These are phyloP conservation scores for Cyclospora cayetanensis DNA, from an alignment of 169 alveolate genomes.

Conservation along the genomic window DNA sequence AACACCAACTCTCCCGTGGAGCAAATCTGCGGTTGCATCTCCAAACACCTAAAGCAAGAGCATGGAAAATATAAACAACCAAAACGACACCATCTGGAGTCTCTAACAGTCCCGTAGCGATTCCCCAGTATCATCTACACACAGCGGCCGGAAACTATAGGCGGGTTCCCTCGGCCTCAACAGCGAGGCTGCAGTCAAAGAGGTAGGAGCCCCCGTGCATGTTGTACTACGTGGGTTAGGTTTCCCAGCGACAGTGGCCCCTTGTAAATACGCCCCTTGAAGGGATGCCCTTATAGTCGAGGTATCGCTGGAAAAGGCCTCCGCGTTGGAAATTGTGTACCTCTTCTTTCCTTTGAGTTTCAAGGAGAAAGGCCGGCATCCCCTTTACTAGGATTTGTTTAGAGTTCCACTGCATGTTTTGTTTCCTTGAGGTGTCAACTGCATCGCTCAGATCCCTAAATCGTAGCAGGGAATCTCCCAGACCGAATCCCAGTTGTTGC, in stretches of 20 bases:
- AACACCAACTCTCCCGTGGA: not conserved
- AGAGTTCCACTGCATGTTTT: too few relatives aligned
- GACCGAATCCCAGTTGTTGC: too few relatives aligned
- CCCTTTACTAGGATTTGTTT: not conserved
- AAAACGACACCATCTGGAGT: not conserved
- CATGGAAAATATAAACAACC: too few relatives aligned
- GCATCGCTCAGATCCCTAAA: too few relatives aligned
- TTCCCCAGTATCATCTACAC: not conserved
- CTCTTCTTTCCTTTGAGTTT: not conserved
- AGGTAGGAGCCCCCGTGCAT: not conserved
- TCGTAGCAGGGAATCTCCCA: too few relatives aligned
- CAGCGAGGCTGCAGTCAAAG: not conserved
- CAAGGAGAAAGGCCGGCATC: not conserved
- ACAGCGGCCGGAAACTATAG: not conserved
- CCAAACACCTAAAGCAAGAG: not conserved
- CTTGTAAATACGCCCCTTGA: not conserved
- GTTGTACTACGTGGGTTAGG: not conserved
- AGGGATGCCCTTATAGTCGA: not conserved
- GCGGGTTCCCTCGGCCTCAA: not conserved
- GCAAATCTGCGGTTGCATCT: not conserved
- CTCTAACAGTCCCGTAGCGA: not conserved
- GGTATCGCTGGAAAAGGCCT: too few relatives aligned
- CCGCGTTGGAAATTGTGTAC: too few relatives aligned
- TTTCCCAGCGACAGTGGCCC: not conserved
- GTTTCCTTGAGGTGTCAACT: too few relatives aligned